Evolutionary conservation across 345 rosid species (phyloP).

Genomic region (Mangifera indica): DNA sequence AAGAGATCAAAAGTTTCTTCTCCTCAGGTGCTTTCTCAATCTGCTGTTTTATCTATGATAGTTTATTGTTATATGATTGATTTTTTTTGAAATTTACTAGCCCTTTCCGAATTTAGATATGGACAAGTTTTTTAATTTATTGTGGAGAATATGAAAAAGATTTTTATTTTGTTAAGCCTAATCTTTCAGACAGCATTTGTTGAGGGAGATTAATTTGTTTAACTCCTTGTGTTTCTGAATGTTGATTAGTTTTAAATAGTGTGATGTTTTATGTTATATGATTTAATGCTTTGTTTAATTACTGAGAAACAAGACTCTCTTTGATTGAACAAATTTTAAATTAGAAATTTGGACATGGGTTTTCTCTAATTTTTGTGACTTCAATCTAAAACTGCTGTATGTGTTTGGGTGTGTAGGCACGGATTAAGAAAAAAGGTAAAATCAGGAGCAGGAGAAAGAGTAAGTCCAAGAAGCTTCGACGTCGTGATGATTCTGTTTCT

Average conservation of each 20-base stretch:
- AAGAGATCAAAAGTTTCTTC: slow-evolving; percentile 44
- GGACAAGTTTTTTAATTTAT: not conserved
- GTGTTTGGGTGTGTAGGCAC: slow-evolving; percentile 42
- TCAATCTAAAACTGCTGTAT: slow-evolving; percentile 12
- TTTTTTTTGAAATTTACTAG: not conserved
- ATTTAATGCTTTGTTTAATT: not conserved
- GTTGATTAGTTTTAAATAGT: not conserved
- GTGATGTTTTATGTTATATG: not conserved
- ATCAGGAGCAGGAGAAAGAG: slow-evolving; percentile 30
- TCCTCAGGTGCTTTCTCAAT: slow-evolving; percentile 39
- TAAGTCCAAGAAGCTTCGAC: slow-evolving; percentile 55
- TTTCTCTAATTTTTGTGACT: not conserved
- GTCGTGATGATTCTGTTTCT: slow-evolving; percentile 36
- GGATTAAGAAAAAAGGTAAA: slow-evolving; percentile 53
- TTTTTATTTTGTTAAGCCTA: not conserved
- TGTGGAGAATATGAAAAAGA: not conserved
- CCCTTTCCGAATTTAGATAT: slow-evolving; percentile 5
- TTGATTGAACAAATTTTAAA: not conserved
- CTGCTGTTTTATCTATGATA: not conserved
- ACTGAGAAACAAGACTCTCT: not conserved
- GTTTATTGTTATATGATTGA: not conserved
- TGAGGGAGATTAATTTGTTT: not conserved
- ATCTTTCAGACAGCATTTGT: not conserved
- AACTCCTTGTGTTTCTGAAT: not conserved
- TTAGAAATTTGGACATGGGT: not conserved